Evolutionary conservation across 1,284 basidiomycete species (phyloP).

Genomic region (Meripilus lineatus): DNA sequence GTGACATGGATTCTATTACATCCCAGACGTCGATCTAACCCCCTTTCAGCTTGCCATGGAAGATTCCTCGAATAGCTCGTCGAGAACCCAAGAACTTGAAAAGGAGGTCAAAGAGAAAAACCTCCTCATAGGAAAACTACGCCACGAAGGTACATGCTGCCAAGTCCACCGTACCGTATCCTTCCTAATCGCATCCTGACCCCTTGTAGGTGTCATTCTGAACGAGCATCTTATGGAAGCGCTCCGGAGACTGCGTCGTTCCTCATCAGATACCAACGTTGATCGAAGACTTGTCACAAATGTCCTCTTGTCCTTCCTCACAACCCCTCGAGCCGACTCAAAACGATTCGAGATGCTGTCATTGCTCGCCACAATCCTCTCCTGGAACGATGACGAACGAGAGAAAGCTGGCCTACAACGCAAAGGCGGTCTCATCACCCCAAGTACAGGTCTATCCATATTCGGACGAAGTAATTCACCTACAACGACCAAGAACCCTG

Average conservation of each 20-base stretch:
- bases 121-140: slow-evolving; percentile 84
- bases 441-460: slow-evolving; percentile 37
- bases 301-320: slow-evolving; percentile 88
- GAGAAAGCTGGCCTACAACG: slow-evolving; percentile 88
- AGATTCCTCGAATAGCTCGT: slow-evolving; percentile 64
- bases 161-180: not conserved
- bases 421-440: slow-evolving; percentile 23
- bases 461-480: slow-evolving; percentile 46
- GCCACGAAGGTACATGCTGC: slow-evolving; percentile 89
- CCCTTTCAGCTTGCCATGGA: slow-evolving; percentile 58
- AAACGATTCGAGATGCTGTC: slow-evolving; percentile 97
- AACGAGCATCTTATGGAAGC: slow-evolving; percentile 98
- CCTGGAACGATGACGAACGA: slow-evolving; percentile 87
- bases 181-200: slow-evolving; percentile 1
- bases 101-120: slow-evolving; percentile 95
- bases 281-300: slow-evolving; percentile 95
- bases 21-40: not conserved
- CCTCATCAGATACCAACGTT: slow-evolving; percentile 84
- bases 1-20: slow-evolving; percentile 32
- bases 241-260: slow-evolving; percentile 84
- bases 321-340: slow-evolving; percentile 84
- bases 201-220: slow-evolving; percentile 77
- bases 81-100: slow-evolving; percentile 68
- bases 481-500: slow-evolving; percentile 43
- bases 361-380: slow-evolving; percentile 83